Conservation (phyloP, 1,284 basidiomycete species). For the Trichosporon ovoides region DNA sequence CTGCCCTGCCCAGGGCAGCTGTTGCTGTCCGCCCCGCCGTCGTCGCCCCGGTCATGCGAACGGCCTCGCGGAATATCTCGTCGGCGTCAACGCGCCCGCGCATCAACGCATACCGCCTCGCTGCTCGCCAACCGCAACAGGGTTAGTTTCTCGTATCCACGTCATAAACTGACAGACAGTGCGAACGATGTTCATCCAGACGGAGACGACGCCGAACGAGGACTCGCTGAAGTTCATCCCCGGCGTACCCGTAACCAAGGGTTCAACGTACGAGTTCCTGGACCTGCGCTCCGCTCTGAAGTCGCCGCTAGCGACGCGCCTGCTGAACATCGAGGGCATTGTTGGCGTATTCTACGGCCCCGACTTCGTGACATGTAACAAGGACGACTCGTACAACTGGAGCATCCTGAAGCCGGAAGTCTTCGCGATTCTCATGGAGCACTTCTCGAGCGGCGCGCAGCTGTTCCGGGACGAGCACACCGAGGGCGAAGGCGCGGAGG, state of each 20-base stretch:
- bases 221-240: constrained; percentile 98
- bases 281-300: constrained; percentile 74
- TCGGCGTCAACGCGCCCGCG: background rate
- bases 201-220: constrained; percentile 93
- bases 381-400: constrained; percentile 82
- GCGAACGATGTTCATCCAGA: constrained; percentile 94
- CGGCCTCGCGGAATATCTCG: background rate
- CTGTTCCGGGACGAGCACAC: constrained; percentile 65
- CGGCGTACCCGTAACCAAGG: constrained; percentile 72
- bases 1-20: constrained; percentile 9
- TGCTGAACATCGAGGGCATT: constrained; percentile 91
- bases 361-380: constrained; percentile 95
- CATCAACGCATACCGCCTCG: background rate
- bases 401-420: constrained; percentile 94
- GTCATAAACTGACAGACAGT: constrained; percentile 51
- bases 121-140: background rate
- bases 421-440: constrained; percentile 96
- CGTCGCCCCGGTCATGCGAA: background rate
- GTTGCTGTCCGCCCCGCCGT: background rate
- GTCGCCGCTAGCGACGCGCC: constrained; percentile 84
- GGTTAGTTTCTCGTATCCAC: background rate
- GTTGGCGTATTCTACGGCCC: constrained; percentile 88
- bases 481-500: constrained; percentile 77
- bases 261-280: constrained; percentile 84
- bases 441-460: constrained; percentile 80